A percentile compares a stretch with the other conserved stretches of the same genome.
Evolutionary conservation across 2,329 filamentous ascomycete species (phyloP).

Genomic region (Lecanosticta acicola): DNA sequence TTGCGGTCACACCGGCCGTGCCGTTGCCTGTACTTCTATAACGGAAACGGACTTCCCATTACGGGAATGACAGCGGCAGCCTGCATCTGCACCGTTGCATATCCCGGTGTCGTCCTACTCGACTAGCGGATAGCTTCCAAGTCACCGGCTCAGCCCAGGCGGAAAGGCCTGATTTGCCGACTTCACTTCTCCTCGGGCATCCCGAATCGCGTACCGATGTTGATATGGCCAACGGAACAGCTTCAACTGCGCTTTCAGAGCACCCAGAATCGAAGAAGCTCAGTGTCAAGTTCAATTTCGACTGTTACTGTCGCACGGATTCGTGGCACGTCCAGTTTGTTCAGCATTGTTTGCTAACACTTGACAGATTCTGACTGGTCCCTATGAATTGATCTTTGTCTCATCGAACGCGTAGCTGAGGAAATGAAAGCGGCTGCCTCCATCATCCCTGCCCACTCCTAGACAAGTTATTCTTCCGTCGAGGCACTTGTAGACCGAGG

Average conservation of each 20-base stretch:
- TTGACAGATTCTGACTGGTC: constrained; percentile 9
- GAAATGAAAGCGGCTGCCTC: background rate
- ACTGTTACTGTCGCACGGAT: constrained; percentile 1
- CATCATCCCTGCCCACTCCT: background rate
- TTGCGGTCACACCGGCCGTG: background rate
- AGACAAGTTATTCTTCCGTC: background rate
- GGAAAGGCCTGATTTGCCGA: constrained; percentile 5
- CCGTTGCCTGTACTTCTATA: background rate
- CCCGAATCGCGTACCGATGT: background rate
- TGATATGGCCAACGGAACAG: background rate
- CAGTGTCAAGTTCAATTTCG: background rate
- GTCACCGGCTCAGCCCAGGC: constrained; percentile 1
- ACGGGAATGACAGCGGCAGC: constrained; percentile 6
- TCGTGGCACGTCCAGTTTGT: constrained; percentile 6
- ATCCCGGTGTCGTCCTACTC: background rate
- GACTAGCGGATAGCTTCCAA: constrained; percentile 10
- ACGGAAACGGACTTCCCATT: background rate
- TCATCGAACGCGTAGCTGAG: background rate
- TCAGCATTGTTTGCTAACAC: constrained; percentile 9
- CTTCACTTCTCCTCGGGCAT: constrained; percentile 2
- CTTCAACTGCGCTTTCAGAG: background rate
- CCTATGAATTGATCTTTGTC: background rate
- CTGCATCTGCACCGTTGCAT: constrained; percentile 1
- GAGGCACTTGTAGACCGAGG: background rate
- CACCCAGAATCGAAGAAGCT: background rate